A percentile compares a stretch with the other conserved stretches of the same genome.
phyloP scores from a whole-genome alignment of 2,329 filamentous ascomycete genomes.

The Aspergillus nomiae region DNA sequence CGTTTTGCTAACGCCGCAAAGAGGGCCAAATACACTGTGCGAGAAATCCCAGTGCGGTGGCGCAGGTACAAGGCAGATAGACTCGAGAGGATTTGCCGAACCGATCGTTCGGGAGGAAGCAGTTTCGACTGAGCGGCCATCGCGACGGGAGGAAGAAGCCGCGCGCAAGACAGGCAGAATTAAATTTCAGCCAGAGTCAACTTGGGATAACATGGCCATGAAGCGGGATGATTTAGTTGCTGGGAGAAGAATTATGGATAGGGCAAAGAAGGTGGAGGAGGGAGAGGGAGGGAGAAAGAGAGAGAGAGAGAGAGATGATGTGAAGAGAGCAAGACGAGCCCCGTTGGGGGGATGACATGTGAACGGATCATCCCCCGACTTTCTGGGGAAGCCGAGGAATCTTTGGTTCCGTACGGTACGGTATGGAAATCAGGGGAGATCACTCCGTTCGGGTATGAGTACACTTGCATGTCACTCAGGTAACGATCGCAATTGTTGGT shows the following conservation, averaged over 20 bases:
- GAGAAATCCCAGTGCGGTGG: conserved; percentile 80
- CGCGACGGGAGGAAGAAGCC: conserved; percentile 18
- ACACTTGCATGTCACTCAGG: no score
- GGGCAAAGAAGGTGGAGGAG: neutral
- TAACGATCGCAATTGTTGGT: no score
- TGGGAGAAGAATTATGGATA: neutral
- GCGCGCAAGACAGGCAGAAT: conserved; percentile 11
- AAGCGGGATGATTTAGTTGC: neutral
- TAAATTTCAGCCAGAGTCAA: conserved; percentile 23
- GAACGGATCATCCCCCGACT: conserved; percentile 15
- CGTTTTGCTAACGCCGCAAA: conserved; percentile 80
- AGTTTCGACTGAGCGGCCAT: conserved; percentile 81
- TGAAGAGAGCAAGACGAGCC: neutral
- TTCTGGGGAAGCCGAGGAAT: conserved; percentile 14
- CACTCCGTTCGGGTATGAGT: no score
- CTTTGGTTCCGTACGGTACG: neutral
- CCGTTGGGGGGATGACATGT: conserved; percentile 18
- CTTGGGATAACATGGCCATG: conserved; percentile 23
- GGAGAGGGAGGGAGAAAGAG: neutral
- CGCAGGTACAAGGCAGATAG: conserved; percentile 73
- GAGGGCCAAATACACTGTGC: conserved; percentile 79
- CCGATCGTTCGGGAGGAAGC: conserved; percentile 62
- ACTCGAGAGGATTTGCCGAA: conserved; percentile 66
- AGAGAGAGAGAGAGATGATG: neutral
- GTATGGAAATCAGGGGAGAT: no score